Base-by-base conservation (phyloP, 345 rosid species). In the Populus tremula region DNA sequence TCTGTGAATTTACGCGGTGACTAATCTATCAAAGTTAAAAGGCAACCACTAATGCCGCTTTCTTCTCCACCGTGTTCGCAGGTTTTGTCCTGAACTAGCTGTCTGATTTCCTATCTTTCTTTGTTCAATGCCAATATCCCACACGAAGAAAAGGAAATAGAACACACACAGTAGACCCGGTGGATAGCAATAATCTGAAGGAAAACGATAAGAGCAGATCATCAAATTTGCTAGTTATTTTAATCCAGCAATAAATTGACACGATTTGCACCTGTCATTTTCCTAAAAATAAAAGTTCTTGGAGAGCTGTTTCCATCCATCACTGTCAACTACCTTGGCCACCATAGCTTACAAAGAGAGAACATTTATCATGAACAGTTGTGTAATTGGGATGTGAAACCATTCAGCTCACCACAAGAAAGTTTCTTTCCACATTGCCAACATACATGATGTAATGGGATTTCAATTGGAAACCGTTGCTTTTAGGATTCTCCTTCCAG, bases 1-100 rank as follows among this genome's bases (percentile, higher is more conserved):
- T 50, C 67, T 50, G 69, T 80, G 77, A 77, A 56, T 33, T 78
- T 29, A 78, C 43, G 74, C 18, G 50, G 31, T 66, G 70, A 59
- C 56, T 67, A 3, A 66, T 47, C 31, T 49, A 49, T 49, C 54
- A 49, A 49, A 49, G 54, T 5, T 49, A 1, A 5, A 49, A 7
- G 21, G 21, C 54, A 49, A 14, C 6, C 5, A 14, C 54, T 5
- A 49, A 14, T 4, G 54, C 54, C 54, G 54, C 54, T 49, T 5
- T 14, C 47, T 43, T 43, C 54, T 49, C 20, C 54, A 16, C 54
- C 54, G 54, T 49, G 21, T 1, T 17, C 1, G 54, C 2, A 20
- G 21, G 59, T 6, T 4, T 47, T 18, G 56, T 50, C 56, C 56
- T 20, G n/a, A 50, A 50, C n/a, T 56, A 56, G 23, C 0, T 56